phyloP scores from a whole-genome alignment of 148 eudicot species.

The Dysphania ambrosioides region DNA sequence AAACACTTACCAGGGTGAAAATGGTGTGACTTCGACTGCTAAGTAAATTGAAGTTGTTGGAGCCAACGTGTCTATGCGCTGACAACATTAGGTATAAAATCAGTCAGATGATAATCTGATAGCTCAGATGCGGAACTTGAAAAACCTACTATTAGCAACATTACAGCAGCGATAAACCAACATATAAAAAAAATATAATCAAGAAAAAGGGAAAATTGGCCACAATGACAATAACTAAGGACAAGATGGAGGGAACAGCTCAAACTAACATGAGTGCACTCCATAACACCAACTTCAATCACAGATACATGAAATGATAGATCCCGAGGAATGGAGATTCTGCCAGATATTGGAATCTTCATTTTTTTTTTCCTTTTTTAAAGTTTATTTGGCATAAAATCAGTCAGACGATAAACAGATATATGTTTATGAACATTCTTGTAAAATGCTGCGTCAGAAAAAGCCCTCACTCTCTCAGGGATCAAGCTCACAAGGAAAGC shows the following conservation, averaged over 20 bases:
- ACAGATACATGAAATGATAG: too few species aligned
- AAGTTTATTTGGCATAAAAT: too few species aligned
- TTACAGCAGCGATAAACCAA: background rate
- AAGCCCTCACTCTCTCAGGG: background rate
- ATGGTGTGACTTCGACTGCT: conserved; percentile 91
- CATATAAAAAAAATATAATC: background rate
- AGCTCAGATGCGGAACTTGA: background rate
- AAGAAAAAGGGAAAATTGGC: too few species aligned
- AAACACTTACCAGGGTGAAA: conserved; percentile 57
- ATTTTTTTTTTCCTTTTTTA: too few species aligned
- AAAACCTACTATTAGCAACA: background rate
- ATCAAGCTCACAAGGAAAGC: conserved; percentile 5
- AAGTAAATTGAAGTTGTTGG: conserved; percentile 69
- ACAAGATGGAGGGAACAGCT: too few species aligned
- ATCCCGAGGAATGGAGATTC: too few species aligned
- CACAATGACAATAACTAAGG: too few species aligned
- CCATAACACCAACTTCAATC: too few species aligned
- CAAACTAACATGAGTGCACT: too few species aligned
- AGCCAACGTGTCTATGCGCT: conserved; percentile 86
- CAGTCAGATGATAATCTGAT: background rate
- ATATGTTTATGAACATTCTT: background rate
- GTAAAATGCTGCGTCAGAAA: background rate
- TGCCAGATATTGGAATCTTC: too few species aligned
- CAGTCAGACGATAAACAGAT: too few species aligned
- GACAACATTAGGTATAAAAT: conserved; percentile 14